Evolutionary conservation across 768 basidiomycete genomes (phyloP), one percentile per base, ranked within the genome.

Genomic region (Hygrocybe coccinea): DNA sequence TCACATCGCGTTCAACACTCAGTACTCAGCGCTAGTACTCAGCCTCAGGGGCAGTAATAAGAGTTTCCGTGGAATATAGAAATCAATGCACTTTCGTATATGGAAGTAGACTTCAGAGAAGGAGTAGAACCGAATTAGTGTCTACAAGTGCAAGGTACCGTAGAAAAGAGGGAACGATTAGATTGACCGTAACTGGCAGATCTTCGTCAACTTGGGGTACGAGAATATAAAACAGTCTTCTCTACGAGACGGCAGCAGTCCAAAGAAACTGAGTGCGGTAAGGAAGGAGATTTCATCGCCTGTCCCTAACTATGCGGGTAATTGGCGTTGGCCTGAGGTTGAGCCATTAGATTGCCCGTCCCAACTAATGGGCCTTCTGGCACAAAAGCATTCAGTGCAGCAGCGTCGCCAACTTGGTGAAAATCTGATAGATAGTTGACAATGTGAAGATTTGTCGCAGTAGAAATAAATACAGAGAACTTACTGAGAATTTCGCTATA

Each of bases 401-500:
- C 60, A 38, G 80, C 67, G 24, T 54, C 56, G 36, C 79, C 82
- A 39, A 87, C 85, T 72, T 89, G 87, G 64, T 91, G 89, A 79
- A 90, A 91, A 65, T 90, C 89, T 91, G 54, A 39, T 36, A 41
- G 14, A 15, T 17, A 47, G 35, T 22, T 8, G n/a, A 44, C 6
- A 5, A 37, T 15, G 21, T 57, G 19, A 53, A n/a, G 36, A 19
- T 15, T n/a, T 14, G 35, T 29, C 12, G 4, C 29, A 29, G 29
- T 8, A 29, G 8, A 3, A 29, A 29, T 29, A 19, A 17, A 45
- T 10, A 17, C 24, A 24, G 19, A 5, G 10, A 34, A 8, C 86
- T 59, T 65, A 93, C 94, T 93, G 11, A 97, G 78, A 60, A 97
- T 98, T 73, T 99, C 95, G 64, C 87, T 89, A 77, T 98, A 98